Base-by-base conservation (phyloP, 805 yeast genomes). In the Candida nemodendra region DNA sequence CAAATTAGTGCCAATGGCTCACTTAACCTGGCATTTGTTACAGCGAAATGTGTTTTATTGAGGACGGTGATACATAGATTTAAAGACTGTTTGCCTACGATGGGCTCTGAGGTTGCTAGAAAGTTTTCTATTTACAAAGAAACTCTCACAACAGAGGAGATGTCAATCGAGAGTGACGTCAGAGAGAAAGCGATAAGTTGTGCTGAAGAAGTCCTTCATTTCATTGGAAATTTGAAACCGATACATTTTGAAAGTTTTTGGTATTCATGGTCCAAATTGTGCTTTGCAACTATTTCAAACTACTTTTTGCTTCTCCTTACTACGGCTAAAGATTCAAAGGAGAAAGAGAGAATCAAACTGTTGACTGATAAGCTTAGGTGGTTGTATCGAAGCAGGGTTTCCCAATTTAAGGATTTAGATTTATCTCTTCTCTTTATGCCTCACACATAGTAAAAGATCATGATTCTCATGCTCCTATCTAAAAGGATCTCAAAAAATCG, bases 1-100 rank as follows among this genome's bases (percentile, higher is more conserved):
- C 11, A 8, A 15, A 30, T 30, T 12, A 17, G 21, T 30, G 34
- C 34, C 16, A 30, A 30, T 18, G 34, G 34, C 11, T 8, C 34
- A 17, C 16, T 30, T 17, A 19, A 5, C 9, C 7, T 30, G 11
- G 34, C 34, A 21, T 15, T 30, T 18, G 5, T 11, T 9, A 17
- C 34, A 9, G 24, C n/a, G n/a, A 15, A 30, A 30, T 13, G 13
- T 7, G 25, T 30, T 5, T 9, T 30, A 21, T 30, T 4, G 11
- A 19, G 34, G 13, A 30, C 34, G 9, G 27, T 30, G 5, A 4
- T 30, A 5, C 34, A 30, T 19, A 14, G 32, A 12, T 12, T 14
- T 29, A 13, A 7, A n/a, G 32, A 29, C 32, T 29, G 32, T 17
- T 12, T 8, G 8, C 7, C 7, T 13, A 7, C 13, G 11, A 29